These are phyloP conservation scores for Nicotiana undulata DNA, from an alignment of 257 asterid genomes.

Conservation along the genomic window DNA sequence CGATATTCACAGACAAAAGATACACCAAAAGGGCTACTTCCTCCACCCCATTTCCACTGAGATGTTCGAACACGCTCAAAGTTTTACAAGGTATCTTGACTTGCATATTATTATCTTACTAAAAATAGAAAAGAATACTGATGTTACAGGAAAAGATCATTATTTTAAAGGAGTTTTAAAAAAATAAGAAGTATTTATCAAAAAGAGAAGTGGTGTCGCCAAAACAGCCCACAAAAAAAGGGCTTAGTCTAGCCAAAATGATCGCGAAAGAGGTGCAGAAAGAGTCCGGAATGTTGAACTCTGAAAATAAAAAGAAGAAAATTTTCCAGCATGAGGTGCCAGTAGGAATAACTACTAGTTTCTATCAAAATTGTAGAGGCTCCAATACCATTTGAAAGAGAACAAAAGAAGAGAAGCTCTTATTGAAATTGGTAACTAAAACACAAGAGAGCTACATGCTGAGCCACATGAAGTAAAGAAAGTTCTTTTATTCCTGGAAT, in stretches of 20 bases:
- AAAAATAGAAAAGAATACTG: background rate
- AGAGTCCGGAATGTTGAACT: background rate
- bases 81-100: background rate
- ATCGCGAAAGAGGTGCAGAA: background rate
- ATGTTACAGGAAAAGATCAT: background rate
- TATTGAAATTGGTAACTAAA: background rate
- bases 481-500: background rate
- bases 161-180: background rate
- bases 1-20: background rate
- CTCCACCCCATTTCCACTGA: background rate
- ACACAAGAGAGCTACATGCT: background rate
- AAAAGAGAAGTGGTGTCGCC: background rate
- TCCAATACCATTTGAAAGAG: background rate
- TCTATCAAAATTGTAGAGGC: background rate
- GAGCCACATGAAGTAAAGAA: background rate
- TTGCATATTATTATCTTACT: background rate
- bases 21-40: background rate
- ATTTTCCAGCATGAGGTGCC: background rate
- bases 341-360: background rate
- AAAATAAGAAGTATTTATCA: background rate
- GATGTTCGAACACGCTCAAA: background rate
- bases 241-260: background rate
- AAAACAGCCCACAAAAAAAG: background rate
- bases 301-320: background rate
- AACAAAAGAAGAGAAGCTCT: background rate